Evolutionary conservation across 73 alveolate species (phyloP).

Genomic region (Paraurostyla sp.): DNA sequence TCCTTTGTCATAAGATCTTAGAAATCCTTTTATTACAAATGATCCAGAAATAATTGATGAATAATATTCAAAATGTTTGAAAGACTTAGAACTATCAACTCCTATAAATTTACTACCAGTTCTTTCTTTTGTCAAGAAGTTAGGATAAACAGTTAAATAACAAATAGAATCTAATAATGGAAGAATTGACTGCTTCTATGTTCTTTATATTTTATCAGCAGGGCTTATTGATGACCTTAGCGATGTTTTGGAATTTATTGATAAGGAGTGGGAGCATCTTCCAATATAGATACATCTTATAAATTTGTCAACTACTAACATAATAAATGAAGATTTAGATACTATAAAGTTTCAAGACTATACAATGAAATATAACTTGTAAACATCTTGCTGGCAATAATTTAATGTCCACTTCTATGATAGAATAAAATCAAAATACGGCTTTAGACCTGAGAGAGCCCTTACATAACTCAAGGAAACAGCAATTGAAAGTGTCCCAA

Average conservation of each 20-base stretch:
- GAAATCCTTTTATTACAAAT: constrained; percentile 57
- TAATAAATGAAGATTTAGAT: constrained; percentile 36
- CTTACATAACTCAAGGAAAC: neutral
- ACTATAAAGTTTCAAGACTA: constrained; percentile 43
- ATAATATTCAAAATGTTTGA: constrained; percentile 19
- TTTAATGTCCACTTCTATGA: constrained; percentile 49
- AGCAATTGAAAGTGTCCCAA: constrained; percentile 45
- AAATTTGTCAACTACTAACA: constrained; percentile 9
- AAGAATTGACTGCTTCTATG: constrained; percentile 35
- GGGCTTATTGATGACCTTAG: constrained; percentile 61
- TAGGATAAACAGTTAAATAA: constrained; percentile 17
- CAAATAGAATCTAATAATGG: constrained; percentile 33
- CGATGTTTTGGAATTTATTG: neutral
- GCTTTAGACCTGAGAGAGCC: neutral
- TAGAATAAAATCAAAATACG: constrained; percentile 5
- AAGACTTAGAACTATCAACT: constrained; percentile 30
- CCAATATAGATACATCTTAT: constrained; percentile 35
- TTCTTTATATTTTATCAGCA: constrained; percentile 44
- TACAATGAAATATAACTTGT: constrained; percentile 22
- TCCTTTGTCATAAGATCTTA: constrained; percentile 37
- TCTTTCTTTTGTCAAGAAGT: neutral
- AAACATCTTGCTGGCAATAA: constrained; percentile 19
- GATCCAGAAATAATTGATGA: constrained; percentile 43
- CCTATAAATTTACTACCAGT: constrained; percentile 36
- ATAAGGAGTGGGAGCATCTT: constrained; percentile 10